Percentiles rank a stretch among this genome's conserved stretches.
Conservation (phyloP, 257 asterid species). For the Forsythia viridissima region DNA sequence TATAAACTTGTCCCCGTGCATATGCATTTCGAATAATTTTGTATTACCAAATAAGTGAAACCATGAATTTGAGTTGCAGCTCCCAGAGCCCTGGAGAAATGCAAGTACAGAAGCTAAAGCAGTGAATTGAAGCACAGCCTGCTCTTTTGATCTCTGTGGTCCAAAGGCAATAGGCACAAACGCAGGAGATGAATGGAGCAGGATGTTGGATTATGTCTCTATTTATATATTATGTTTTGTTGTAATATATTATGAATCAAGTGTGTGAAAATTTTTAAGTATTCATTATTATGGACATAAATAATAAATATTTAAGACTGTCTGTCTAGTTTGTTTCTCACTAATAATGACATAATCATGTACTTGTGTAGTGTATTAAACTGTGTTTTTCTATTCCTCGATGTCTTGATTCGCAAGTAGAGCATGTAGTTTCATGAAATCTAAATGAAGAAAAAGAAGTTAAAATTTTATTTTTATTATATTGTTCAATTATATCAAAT, state of each 20-base stretch:
- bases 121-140: conserved; percentile 31
- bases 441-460: too few species aligned
- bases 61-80: conserved; percentile 11
- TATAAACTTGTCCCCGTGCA: background rate
- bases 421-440: background rate
- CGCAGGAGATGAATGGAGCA: conserved; percentile 51
- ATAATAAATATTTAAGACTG: conserved; percentile 13
- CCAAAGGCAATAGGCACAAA: conserved; percentile 21
- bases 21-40: background rate
- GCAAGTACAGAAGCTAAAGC: conserved; percentile 28
- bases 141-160: conserved; percentile 53
- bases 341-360: conserved; percentile 28
- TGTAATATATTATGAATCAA: conserved; percentile 25
- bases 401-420: background rate
- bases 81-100: conserved; percentile 29
- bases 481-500: too few species aligned
- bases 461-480: too few species aligned
- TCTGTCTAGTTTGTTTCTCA: conserved; percentile 25
- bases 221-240: conserved; percentile 20
- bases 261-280: conserved; percentile 18
- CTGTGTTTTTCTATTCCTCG: conserved; percentile 12
- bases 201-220: conserved; percentile 47
- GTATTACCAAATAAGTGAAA: background rate
- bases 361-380: conserved; percentile 32
- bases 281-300: conserved; percentile 10